Conservation (phyloP, 1,284 basidiomycete species). For the Microbotryum scabiosae region DNA sequence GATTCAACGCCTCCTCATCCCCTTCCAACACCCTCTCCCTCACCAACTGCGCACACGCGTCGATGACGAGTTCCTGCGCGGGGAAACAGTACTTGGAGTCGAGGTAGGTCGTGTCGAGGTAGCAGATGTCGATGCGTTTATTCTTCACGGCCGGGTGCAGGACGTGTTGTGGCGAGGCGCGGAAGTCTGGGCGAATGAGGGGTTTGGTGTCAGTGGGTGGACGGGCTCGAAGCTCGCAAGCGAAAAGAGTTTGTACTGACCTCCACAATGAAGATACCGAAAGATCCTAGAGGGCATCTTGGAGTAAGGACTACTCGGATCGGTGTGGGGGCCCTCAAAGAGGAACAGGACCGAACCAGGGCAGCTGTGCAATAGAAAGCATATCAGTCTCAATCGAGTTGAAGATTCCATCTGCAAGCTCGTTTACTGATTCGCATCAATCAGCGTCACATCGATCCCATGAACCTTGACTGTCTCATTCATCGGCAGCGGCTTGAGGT, state of each 20-base stretch:
- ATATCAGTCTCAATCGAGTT: neutral
- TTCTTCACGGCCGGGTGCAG: conserved; percentile 69
- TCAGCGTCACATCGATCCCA: conserved; percentile 80
- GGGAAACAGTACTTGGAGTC: conserved; percentile 94
- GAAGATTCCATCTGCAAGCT: neutral
- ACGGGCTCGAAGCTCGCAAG: too few relatives aligned
- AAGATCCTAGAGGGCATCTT: conserved; percentile 60
- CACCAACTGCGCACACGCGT: conserved; percentile 80
- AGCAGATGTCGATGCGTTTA: conserved; percentile 74
- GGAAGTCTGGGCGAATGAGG: conserved; percentile 27
- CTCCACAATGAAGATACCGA: conserved; percentile 91
- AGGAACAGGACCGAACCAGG: conserved; percentile 90
- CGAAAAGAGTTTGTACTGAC: too few relatives aligned
- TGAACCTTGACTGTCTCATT: conserved; percentile 63
- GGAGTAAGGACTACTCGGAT: conserved; percentile 64
- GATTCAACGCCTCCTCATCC: conserved; percentile 27
- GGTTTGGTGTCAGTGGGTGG: too few relatives aligned
- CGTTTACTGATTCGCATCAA: conserved; percentile 88
- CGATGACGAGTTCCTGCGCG: conserved; percentile 82
- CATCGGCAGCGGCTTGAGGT: conserved; percentile 78
- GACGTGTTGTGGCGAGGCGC: conserved; percentile 63
- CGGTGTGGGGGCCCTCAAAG: conserved; percentile 86
- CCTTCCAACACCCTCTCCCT: conserved; percentile 48
- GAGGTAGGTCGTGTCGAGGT: conserved; percentile 94
- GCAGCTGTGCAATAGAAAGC: conserved; percentile 42